phyloP scores from a whole-genome alignment of 177 flowering plant species.

The Vitis hybrid region DNA sequence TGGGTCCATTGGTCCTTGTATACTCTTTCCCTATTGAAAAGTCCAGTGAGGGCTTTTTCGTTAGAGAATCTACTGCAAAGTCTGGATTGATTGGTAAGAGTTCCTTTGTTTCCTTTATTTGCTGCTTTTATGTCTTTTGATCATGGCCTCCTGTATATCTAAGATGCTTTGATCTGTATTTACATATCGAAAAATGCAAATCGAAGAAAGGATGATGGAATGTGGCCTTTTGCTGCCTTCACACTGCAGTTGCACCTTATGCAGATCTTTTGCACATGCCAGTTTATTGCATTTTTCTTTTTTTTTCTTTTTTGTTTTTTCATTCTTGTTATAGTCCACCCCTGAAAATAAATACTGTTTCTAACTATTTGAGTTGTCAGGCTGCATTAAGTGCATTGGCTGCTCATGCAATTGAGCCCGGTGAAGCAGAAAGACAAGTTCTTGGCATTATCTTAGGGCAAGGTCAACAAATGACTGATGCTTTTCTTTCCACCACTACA shows the following conservation, averaged over 20 bases:
- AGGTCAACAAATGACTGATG: conserved; percentile 40
- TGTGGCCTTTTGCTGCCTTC: conserved; percentile 44
- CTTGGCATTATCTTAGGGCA: conserved; percentile 77
- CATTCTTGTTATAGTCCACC: too few relatives aligned
- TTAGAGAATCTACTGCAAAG: too few relatives aligned
- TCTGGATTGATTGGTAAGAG: too few relatives aligned
- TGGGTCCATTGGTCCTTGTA: too few relatives aligned
- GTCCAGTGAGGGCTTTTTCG: too few relatives aligned
- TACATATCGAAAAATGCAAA: too few relatives aligned
- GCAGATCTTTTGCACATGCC: conserved; percentile 48
- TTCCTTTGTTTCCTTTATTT: too few relatives aligned
- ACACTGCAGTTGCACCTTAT: conserved; percentile 68
- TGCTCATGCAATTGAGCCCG: conserved; percentile 76
- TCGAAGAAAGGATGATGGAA: too few relatives aligned
- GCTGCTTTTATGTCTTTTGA: too few relatives aligned
- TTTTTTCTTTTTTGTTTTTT: neutral
- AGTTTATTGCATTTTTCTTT: neutral
- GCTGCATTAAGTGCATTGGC: conserved; percentile 86
- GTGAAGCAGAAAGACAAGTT: conserved; percentile 68
- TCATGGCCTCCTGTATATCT: too few relatives aligned
- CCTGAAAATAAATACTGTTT: neutral
- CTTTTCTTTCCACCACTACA: neutral
- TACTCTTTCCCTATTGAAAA: too few relatives aligned
- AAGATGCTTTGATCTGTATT: too few relatives aligned
- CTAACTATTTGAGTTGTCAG: conserved; percentile 26